Evolutionary conservation across 352 stramenopile species (phyloP), one percentile per base, ranked within the genome.

Genomic region (Globisporangium middletonii): DNA sequence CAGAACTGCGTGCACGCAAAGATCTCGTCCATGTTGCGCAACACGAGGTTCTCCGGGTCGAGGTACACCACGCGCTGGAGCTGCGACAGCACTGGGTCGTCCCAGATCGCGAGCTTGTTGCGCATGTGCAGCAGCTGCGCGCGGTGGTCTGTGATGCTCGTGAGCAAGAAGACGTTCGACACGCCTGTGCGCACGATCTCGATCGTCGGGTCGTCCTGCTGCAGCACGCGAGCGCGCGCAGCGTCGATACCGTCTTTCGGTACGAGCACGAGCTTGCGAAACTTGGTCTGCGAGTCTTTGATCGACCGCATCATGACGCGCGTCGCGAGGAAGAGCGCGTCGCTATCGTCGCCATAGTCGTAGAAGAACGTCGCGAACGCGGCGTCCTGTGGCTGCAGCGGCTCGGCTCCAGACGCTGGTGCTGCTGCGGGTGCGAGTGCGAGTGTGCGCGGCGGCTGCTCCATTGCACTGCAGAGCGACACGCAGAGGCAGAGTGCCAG

Each of bases 1-100:
- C 83, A 92, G 56, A 92, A 91, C 55, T 86, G 73, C 41, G 73
- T 63, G 57, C 83, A 91, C 9, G 75, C 77, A 58, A 92, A 92
- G 59, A 92, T 89, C 65, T 92, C 83, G 63, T 92, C 83, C 42
- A 92, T 45, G 48, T 92, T 92, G 47, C 73, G 77, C 55, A 92
- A 46, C 59, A 92, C 73, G 16, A 92, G 47, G 62, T 92, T 92
- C 67, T 92, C 83, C 19, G 77, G 78, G 46, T 92, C 83, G 48
- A 92, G 49, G 50, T 92, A 92, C 49, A 86, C 80, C 47, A 92
- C 65, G 38, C 83, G 80, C 67, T 86, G 77, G 30, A 91, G 65
- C 50, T 69, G 64, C 2, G 75, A 75, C 35, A 92, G 69, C 58
- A 71, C 65, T 16, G 82, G 73, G 38, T 92, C 79, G 59, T 92